Evolutionary conservation across 1,284 basidiomycete genomes (phyloP).

Genomic region (Tilletia caries): DNA sequence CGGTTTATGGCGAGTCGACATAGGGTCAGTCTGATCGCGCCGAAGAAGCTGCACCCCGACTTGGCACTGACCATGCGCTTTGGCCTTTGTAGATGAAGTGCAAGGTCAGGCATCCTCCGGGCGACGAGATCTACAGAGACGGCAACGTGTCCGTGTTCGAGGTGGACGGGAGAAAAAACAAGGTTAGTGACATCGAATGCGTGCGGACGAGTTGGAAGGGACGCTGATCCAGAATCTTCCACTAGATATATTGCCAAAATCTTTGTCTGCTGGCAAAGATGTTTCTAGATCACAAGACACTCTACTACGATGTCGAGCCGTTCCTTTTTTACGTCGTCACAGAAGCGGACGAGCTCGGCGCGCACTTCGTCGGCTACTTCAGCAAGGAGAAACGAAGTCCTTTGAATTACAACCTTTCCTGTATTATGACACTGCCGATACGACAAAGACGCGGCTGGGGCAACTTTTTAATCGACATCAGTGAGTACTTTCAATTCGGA

Average conservation of each 20-base stretch:
- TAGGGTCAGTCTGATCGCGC: slow-evolving; percentile 60
- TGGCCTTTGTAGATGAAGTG: slow-evolving; percentile 64
- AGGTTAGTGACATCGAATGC: slow-evolving; percentile 55
- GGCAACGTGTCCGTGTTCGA: slow-evolving; percentile 87
- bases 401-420: slow-evolving; percentile 88
- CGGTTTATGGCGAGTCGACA: slow-evolving; percentile 82
- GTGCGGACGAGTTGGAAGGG: neutral
- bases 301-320: slow-evolving; percentile 99
- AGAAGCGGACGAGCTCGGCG: slow-evolving; percentile 80
- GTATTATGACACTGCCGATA: slow-evolving; percentile 98
- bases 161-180: slow-evolving; percentile 96
- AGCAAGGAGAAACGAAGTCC: slow-evolving; percentile 97
- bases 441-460: slow-evolving; percentile 92
- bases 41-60: neutral
- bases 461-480: slow-evolving; percentile 93
- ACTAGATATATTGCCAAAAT: slow-evolving; percentile 89
- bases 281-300: slow-evolving; percentile 98
- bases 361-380: slow-evolving; percentile 96
- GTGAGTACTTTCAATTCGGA: slow-evolving; percentile 61
- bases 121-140: slow-evolving; percentile 96
- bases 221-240: slow-evolving; percentile 13
- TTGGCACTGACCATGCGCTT: neutral
- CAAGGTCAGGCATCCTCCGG: slow-evolving; percentile 88
- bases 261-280: slow-evolving; percentile 98
- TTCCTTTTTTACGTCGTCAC: slow-evolving; percentile 99